phyloP scores from a whole-genome alignment of 139 green algal genomes.

The Zygnema cylindricum region DNA sequence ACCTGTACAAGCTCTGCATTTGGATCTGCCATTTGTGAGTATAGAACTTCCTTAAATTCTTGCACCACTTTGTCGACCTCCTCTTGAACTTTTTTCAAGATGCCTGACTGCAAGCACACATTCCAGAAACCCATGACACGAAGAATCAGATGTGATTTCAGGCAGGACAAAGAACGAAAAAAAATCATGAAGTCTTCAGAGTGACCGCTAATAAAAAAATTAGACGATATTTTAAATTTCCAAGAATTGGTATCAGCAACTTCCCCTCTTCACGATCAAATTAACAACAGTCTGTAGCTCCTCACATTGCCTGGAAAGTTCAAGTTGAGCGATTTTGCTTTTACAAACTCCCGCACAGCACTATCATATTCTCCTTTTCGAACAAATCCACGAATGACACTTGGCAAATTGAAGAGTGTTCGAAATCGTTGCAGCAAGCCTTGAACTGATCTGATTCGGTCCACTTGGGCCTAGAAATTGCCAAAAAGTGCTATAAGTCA shows the following conservation, averaged over 20 bases:
- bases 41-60: slow-evolving; percentile 54
- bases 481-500: no score
- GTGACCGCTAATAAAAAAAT: no score
- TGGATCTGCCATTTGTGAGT: slow-evolving; percentile 33
- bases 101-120: slow-evolving; percentile 45
- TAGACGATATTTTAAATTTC: no score
- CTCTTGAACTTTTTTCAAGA: slow-evolving; percentile 49
- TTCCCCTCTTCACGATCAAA: no score
- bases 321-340: slow-evolving; percentile 52
- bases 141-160: background rate
- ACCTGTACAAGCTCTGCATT: slow-evolving; percentile 27
- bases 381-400: slow-evolving; percentile 26
- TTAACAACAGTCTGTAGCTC: background rate
- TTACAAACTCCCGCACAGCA: slow-evolving; percentile 46
- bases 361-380: slow-evolving; percentile 53
- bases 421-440: slow-evolving; percentile 56
- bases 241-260: no score
- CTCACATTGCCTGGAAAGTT: slow-evolving; percentile 27
- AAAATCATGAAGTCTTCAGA: no score
- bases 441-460: slow-evolving; percentile 59
- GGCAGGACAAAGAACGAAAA: background rate
- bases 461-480: slow-evolving; percentile 53
- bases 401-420: slow-evolving; percentile 59
- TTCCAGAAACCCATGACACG: background rate
- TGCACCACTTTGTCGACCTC: slow-evolving; percentile 60